Percentiles rank a stretch among this genome's conserved stretches.
These are phyloP conservation scores for Toxoplasma gondii DNA, from an alignment of 169 alveolate genomes.

Conservation along the genomic window DNA sequence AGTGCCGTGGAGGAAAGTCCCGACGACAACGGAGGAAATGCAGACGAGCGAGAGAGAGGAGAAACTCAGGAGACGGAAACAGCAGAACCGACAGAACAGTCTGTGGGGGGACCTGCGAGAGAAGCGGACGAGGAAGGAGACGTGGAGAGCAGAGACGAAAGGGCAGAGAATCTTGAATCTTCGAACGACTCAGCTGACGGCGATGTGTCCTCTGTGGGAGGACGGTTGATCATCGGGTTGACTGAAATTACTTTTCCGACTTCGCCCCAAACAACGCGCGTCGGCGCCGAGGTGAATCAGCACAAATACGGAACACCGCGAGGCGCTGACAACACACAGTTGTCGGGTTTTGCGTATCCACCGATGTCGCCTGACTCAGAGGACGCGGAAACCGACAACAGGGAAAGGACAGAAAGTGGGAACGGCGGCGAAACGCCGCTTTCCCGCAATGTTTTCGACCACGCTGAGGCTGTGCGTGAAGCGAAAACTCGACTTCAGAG, in stretches of 20 bases:
- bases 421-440: background rate
- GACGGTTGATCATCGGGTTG: conserved; percentile 24
- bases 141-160: background rate
- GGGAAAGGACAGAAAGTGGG: background rate
- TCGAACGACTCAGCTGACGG: background rate
- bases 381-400: background rate
- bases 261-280: background rate
- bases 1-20: too few relatives aligned
- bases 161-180: background rate
- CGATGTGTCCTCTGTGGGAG: background rate
- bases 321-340: too few relatives aligned
- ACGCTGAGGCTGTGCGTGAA: conserved; percentile 1
- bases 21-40: too few relatives aligned
- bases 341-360: too few relatives aligned
- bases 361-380: too few relatives aligned
- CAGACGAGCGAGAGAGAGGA: background rate
- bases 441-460: background rate
- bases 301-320: background rate
- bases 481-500: conserved; percentile 8
- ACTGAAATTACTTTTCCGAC: conserved; percentile 31
- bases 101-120: background rate
- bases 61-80: background rate
- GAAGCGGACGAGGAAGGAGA: background rate
- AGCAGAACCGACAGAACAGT: background rate
- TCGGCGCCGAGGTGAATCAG: background rate